Percentiles rank a stretch among this genome's conserved stretches.
Conservation (phyloP, 768 basidiomycete species). For the Xerocomus spinulosus region DNA sequence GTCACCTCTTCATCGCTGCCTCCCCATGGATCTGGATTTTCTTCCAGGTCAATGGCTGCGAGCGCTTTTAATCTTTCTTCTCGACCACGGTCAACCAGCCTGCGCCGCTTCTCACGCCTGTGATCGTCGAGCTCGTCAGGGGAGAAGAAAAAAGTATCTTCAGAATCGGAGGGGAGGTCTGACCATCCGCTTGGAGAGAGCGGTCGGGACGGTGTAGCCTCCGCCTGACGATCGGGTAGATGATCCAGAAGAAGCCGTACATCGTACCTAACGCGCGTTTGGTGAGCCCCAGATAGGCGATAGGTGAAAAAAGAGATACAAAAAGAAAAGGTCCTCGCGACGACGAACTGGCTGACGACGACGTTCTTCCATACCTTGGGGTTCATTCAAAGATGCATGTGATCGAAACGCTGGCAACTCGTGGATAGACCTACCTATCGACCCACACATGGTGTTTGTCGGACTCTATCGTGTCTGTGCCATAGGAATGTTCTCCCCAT, state of each 20-base stretch:
- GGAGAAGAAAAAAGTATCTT: slow-evolving; percentile 80
- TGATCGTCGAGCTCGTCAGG: slow-evolving; percentile 64
- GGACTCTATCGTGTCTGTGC: slow-evolving; percentile 1
- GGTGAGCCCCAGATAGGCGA: slow-evolving; percentile 19
- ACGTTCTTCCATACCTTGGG: slow-evolving; percentile 10
- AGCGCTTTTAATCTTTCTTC: slow-evolving; percentile 66
- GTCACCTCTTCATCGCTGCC: slow-evolving; percentile 69
- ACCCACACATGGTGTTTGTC: slow-evolving; percentile 49
- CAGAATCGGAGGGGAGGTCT: slow-evolving; percentile 78
- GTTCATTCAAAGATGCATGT: slow-evolving; percentile 3
- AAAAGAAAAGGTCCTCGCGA: slow-evolving; percentile 11
- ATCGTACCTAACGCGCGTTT: slow-evolving; percentile 58
- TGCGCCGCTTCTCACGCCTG: slow-evolving; percentile 61
- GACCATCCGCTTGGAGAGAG: slow-evolving; percentile 69
- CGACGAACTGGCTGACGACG: slow-evolving; percentile 1
- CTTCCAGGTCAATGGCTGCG: slow-evolving; percentile 37
- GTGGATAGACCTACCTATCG: slow-evolving; percentile 67
- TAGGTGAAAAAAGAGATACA: slow-evolving; percentile 14
- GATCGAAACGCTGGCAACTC: slow-evolving; percentile 7
- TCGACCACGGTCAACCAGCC: slow-evolving; percentile 51
- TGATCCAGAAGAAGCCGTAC: slow-evolving; percentile 68
- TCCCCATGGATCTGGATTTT: slow-evolving; percentile 53
- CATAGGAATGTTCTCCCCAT: slow-evolving; percentile 23
- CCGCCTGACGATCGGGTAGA: slow-evolving; percentile 24
- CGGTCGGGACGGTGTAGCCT: slow-evolving; percentile 13